Evolutionary conservation across 176 grass and related monocot species (phyloP).

Genomic region (Musa schizocarpa): DNA sequence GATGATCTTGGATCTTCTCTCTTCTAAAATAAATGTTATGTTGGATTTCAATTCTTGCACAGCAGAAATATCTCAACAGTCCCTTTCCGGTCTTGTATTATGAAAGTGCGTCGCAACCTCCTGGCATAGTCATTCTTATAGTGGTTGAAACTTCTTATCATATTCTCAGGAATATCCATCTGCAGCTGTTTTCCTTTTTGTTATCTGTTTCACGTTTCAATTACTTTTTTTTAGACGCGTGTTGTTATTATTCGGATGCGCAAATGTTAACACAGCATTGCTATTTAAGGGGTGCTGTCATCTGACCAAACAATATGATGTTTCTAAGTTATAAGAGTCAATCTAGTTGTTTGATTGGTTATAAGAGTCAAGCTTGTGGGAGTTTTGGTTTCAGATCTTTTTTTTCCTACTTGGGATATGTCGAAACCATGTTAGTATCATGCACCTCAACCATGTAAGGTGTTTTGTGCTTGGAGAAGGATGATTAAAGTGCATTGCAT

Average conservation of each 20-base stretch:
- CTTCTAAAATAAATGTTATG: neutral
- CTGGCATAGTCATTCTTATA: neutral
- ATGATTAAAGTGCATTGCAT: too few species aligned
- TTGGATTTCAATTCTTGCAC: neutral
- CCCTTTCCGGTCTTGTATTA: neutral
- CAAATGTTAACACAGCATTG: too few species aligned
- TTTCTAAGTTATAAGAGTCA: neutral
- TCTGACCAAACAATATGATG: neutral
- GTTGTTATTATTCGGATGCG: too few species aligned
- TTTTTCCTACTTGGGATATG: neutral
- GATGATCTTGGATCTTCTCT: neutral
- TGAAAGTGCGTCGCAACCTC: neutral
- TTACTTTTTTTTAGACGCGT: neutral
- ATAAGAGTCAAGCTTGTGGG: neutral
- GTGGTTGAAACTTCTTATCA: too few species aligned
- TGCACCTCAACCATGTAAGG: too few species aligned
- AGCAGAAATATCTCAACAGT: neutral
- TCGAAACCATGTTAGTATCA: too few species aligned
- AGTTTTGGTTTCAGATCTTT: neutral
- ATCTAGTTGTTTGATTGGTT: neutral
- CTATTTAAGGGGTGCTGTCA: neutral
- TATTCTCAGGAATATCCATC: too few species aligned
- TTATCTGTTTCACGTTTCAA: neutral
- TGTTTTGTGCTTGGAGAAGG: too few species aligned
- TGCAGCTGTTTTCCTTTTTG: neutral